Evolutionary conservation across 768 basidiomycete genomes (phyloP), one percentile per base, ranked within the genome.

Genomic region (Sporobolomyces phaffii): DNA sequence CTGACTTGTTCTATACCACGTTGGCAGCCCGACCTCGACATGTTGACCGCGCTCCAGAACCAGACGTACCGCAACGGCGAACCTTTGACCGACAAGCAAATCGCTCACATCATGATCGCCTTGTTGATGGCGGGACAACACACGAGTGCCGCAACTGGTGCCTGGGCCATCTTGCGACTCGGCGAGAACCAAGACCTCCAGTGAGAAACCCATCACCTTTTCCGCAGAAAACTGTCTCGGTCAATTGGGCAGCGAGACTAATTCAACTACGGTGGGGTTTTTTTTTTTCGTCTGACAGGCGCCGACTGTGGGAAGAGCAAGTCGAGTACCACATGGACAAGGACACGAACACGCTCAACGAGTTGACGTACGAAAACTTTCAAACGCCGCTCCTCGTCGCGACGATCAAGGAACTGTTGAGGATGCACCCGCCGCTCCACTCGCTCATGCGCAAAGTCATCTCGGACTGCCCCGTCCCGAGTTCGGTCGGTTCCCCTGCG

Each of bases 101-200:
- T 98, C 65, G 92, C 96, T 0, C 96, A 98, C 76, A 93, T 99
- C 76, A 86, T 99, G 87, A 99, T 97, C 75, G 96, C 96, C 20
- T 84, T 99, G 50, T 86, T 99, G 70, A 98, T 99, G 96, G 96
- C 96, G 48, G 96, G 96, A 43, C 96, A 99, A 80, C 96, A 99
- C 79, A 99, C 96, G 0, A 90, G 89, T 73, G 96, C 96, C 18
- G 87, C 96, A 3, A 87, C 90, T 26, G 86, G 86, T 36, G 87
- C 91, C 14, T 99, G 96, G 96, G 77, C 86, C 20, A 81, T 98
- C 43, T 84, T 97, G 47, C 91, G 96, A 75, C 77, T 98, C 34
- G 94, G 92, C 33, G 80, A 84, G 69, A 83, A 86, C 51, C 83
- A 83, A 1, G 85, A 88, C 29, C 74, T 93, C 67, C 85, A 84